A percentile compares a stretch with the other conserved stretches of the same genome.
phyloP scores from a whole-genome alignment of 345 rosid species.

The Gossypium sturtianum region DNA sequence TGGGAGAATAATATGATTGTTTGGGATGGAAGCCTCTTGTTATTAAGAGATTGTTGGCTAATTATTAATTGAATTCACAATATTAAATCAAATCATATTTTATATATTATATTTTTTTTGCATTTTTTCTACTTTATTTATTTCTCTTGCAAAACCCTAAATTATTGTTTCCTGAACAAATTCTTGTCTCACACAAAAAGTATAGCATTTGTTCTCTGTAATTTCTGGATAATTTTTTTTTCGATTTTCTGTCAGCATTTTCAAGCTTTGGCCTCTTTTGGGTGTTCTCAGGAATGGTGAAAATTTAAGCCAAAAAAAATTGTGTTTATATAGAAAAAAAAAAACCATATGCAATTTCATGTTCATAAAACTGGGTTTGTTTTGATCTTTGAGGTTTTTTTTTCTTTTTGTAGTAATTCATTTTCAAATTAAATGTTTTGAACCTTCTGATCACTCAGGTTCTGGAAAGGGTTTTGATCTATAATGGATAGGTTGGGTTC shows the following conservation, averaged over 20 bases:
- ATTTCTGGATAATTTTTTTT: conserved; percentile 18
- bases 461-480: conserved; percentile 24
- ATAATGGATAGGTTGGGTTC: conserved; percentile 15
- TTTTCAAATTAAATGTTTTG: neutral
- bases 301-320: conserved; percentile 19
- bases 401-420: neutral
- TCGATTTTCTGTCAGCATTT: conserved; percentile 14
- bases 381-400: conserved; percentile 20
- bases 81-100: conserved; percentile 28
- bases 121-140: conserved; percentile 36
- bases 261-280: conserved; percentile 27
- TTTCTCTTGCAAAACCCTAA: conserved; percentile 66
- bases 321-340: neutral
- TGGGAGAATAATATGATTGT: too few relatives aligned
- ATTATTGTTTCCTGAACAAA: conserved; percentile 42
- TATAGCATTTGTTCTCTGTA: conserved; percentile 26
- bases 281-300: conserved; percentile 40
- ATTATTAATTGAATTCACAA: conserved; percentile 38
- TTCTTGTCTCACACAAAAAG: conserved; percentile 26
- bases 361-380: neutral
- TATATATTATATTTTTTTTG: conserved; percentile 7
- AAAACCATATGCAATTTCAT: conserved; percentile 6
- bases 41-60: neutral
- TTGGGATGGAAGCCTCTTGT: too few relatives aligned
- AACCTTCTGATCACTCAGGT: conserved; percentile 1